A percentile compares a stretch with the other conserved stretches of the same genome.
These are phyloP conservation scores for Leptographium lundbergii DNA, from an alignment of 2,329 filamentous ascomycete genomes.

Conservation along the genomic window DNA sequence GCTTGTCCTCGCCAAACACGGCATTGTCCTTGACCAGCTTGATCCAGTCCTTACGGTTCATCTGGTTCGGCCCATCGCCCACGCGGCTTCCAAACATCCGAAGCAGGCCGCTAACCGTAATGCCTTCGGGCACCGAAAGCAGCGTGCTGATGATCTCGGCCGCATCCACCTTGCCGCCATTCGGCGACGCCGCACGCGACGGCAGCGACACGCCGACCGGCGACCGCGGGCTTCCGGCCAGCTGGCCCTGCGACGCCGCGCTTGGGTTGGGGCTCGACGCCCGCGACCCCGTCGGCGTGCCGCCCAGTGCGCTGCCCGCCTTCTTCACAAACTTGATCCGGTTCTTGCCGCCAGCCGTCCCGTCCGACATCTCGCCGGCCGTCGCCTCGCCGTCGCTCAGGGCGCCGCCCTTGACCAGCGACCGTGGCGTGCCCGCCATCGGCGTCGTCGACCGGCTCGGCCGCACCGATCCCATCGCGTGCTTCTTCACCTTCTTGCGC, in stretches of 20 bases:
- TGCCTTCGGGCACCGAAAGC: constrained; percentile 35
- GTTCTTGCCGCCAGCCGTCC: constrained; percentile 27
- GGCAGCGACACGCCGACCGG: constrained; percentile 10
- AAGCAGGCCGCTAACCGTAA: constrained; percentile 41
- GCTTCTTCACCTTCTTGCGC: constrained; percentile 63
- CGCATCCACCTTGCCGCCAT: constrained; percentile 26
- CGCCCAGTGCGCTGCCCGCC: constrained; percentile 28
- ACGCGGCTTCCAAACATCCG: constrained; percentile 41
- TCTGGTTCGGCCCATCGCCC: constrained; percentile 36
- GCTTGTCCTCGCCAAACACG: constrained; percentile 43
- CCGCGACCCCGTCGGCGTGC: constrained; percentile 46
- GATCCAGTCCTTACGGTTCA: constrained; percentile 44
- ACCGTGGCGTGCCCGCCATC: constrained; percentile 30
- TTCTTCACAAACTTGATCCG: constrained; percentile 40
- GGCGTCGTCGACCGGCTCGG: constrained; percentile 45
- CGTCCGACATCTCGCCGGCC: constrained; percentile 53
- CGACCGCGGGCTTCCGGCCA: constrained; percentile 11
- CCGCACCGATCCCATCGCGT: constrained; percentile 31
- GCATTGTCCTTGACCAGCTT: constrained; percentile 43
- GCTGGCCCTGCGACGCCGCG: constrained; percentile 19
- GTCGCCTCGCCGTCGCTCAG: constrained; percentile 63
- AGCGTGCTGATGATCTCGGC: constrained; percentile 43
- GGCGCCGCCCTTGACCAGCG: constrained; percentile 36
- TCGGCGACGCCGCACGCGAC: constrained; percentile 21
- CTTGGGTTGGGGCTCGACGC: constrained; percentile 45